These are phyloP conservation scores for Phytophthora cryptogea DNA, from an alignment of 352 stramenopile genomes.

Conservation along the genomic window DNA sequence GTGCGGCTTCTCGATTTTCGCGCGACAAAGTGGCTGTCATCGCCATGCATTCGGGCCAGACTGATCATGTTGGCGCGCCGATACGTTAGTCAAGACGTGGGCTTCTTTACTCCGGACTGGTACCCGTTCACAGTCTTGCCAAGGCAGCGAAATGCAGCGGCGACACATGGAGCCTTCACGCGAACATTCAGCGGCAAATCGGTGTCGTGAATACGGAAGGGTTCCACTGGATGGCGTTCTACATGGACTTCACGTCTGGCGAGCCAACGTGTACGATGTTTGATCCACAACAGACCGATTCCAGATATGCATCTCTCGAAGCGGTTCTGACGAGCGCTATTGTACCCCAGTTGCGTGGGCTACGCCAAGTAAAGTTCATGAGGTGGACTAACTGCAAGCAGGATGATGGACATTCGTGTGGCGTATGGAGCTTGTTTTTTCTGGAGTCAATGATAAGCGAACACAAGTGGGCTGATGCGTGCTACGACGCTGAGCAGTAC, in stretches of 20 bases:
- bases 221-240: constrained; percentile 16
- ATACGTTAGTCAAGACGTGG: constrained; percentile 1
- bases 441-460: constrained; percentile 15
- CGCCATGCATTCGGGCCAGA: constrained; percentile 5
- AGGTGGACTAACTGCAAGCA: constrained; percentile 5
- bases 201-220: constrained; percentile 5
- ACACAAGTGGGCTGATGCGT: constrained; percentile 11
- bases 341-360: neutral
- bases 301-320: neutral
- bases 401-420: constrained; percentile 10
- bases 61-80: neutral
- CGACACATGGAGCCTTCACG: constrained; percentile 6
- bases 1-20: constrained; percentile 13
- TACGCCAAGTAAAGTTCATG: neutral
- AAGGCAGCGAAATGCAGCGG: neutral
- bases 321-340: neutral
- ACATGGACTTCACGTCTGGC: neutral
- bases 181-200: neutral
- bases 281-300: constrained; percentile 5
- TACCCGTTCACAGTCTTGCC: neutral
- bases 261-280: neutral
- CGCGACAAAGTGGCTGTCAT: neutral
- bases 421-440: constrained; percentile 16
- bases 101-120: constrained; percentile 6
- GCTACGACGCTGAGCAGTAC: constrained; percentile 10